phyloP scores from a whole-genome alignment of 345 rosid genomes.

The Murraya paniculata region DNA sequence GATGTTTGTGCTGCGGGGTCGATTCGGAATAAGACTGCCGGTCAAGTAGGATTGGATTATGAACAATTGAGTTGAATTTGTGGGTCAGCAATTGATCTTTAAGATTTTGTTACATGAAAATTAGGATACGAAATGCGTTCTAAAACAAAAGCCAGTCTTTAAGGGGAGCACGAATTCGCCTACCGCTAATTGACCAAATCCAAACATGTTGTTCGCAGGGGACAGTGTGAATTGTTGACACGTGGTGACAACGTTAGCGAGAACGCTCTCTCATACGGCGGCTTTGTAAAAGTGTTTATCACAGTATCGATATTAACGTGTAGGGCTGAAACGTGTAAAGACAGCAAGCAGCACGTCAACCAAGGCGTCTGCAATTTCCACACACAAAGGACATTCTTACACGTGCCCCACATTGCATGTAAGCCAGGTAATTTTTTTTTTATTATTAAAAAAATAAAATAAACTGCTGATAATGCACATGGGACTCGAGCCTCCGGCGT shows the following conservation, averaged over 20 bases:
- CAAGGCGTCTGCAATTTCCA: not conserved
- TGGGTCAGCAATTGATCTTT: too few relatives aligned
- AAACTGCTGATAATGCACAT: too few relatives aligned
- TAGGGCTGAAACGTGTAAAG: not conserved
- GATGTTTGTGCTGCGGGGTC: too few relatives aligned
- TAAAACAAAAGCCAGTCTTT: not conserved
- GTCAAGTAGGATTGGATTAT: too few relatives aligned
- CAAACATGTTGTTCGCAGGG: not conserved
- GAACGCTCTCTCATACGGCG: too few relatives aligned
- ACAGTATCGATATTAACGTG: not conserved
- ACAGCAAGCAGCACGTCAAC: not conserved
- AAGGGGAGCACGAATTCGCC: not conserved
- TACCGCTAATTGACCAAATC: not conserved
- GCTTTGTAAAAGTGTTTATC: too few relatives aligned
- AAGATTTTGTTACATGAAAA: too few relatives aligned
- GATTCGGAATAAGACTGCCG: too few relatives aligned
- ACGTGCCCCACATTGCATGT: not conserved
- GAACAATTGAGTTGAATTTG: too few relatives aligned
- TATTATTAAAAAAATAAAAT: not conserved
- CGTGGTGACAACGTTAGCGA: not conserved
- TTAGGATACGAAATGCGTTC: not conserved
- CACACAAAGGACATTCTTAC: not conserved
- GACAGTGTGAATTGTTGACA: not conserved
- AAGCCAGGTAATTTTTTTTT: not conserved
- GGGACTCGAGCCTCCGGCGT: too few relatives aligned